Evolutionary conservation across 768 basidiomycete species (phyloP), one percentile per base, ranked within the genome.

Genomic region (Leccinum subgranulosum): DNA sequence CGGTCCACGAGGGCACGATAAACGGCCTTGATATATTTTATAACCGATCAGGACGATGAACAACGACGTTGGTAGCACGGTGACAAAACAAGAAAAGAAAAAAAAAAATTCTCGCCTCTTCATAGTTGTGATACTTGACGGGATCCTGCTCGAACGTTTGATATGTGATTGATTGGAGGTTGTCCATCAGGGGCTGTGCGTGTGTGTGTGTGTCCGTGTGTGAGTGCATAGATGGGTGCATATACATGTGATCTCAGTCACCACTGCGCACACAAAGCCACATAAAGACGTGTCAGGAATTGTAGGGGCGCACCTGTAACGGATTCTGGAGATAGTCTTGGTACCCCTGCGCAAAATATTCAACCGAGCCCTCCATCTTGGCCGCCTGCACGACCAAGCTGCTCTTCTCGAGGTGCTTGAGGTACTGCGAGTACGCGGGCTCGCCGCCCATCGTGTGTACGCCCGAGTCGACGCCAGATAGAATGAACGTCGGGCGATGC

Each of bases 61-160:
- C 39, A n/a, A 49, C 49, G 36, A 55, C 54, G 39, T 48, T 53
- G 58, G 49, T 27, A 51, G 39, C 48, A 55, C 53, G 51, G 60
- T 57, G 59, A 41, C n/a, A n/a, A 41, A 41, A 43, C 7, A 17
- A 15, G 8, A 14, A 21, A 25, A 46, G 59, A 52, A 58, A 34
- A 29, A 48, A 34, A 29, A 48, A 47, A 25, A 51, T 43, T 52
- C 50, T 74, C 49, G 88, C 92, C 81, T 96, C 91, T 76, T 99
- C 97, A 70, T 99, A 99, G 65, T 92, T 87, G 55, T 81, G 74
- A 70, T 99, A 99, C 73, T 99, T 99, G 59, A 98, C 87, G 3
- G 97, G 96, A 76, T 98, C 97, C 70, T 94, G 85, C 68, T 99
- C 97, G 67, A 99, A 99, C 3, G 92, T 94, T 69, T 98, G 94